Percentiles rank a stretch among this genome's conserved stretches.
phyloP scores from a whole-genome alignment of 1,139 yeast genomes.

The Wickerhamomyces sp. region DNA sequence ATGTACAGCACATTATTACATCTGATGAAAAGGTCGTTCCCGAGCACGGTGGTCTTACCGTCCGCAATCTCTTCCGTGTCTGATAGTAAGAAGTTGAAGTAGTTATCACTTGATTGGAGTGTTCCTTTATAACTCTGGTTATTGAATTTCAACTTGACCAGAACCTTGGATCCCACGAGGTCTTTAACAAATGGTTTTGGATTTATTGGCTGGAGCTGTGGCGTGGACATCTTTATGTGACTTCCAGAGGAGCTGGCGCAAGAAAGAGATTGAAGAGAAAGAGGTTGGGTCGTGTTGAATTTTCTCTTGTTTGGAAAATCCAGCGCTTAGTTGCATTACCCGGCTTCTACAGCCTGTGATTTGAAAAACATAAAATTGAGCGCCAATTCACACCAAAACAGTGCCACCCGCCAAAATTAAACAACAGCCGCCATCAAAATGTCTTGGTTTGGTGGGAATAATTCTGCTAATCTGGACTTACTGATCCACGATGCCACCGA shows the following conservation, averaged over 20 bases:
- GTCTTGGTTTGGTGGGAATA: slow-evolving; percentile 57
- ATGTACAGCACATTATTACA: slow-evolving; percentile 75
- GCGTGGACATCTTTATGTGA: slow-evolving; percentile 2
- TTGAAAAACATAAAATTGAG: too few relatives aligned
- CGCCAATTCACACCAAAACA: too few relatives aligned
- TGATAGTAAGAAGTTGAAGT: slow-evolving; percentile 82
- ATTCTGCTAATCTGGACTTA: slow-evolving; percentile 49
- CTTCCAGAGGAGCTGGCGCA: not conserved
- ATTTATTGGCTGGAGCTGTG: slow-evolving; percentile 66
- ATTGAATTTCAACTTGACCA: slow-evolving; percentile 93
- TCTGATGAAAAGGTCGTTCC: slow-evolving; percentile 83
- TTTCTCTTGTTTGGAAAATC: not conserved
- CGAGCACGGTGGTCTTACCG: slow-evolving; percentile 48
- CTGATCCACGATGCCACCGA: slow-evolving; percentile 78
- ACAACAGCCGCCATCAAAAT: slow-evolving; percentile 7
- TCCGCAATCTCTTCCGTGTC: slow-evolving; percentile 60
- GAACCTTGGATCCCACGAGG: slow-evolving; percentile 60
- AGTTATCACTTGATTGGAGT: slow-evolving; percentile 81
- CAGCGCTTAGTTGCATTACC: not conserved
- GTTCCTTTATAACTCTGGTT: slow-evolving; percentile 83
- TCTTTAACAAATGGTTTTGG: slow-evolving; percentile 89
- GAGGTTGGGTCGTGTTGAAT: too few relatives aligned
- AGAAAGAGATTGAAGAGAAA: not conserved
- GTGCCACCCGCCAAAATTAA: too few relatives aligned
- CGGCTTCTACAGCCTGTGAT: too few relatives aligned